These are phyloP conservation scores for Leccinum fallax DNA, from an alignment of 1,284 basidiomycete genomes.

Conservation along the genomic window DNA sequence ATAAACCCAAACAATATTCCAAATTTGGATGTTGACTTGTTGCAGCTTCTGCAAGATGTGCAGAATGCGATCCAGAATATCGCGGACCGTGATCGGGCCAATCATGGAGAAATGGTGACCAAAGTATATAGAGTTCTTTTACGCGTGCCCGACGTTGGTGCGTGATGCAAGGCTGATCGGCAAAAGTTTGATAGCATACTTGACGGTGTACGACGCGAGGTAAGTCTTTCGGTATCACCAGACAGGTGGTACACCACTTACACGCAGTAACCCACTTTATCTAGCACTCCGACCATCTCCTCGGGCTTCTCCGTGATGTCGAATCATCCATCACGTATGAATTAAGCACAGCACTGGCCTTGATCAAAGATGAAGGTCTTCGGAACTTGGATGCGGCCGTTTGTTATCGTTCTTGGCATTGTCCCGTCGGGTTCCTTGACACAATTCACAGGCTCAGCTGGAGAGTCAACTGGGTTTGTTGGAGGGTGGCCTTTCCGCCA, in stretches of 20 bases:
- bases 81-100: conserved; percentile 20
- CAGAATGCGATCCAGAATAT: conserved; percentile 23
- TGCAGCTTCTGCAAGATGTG: conserved; percentile 29
- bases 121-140: conserved; percentile 23
- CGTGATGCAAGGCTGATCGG: conserved; percentile 17
- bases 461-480: conserved; percentile 29
- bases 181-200: conserved; percentile 28
- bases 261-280: neutral
- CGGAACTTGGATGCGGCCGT: conserved; percentile 29
- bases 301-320: conserved; percentile 29
- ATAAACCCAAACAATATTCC: conserved; percentile 2
- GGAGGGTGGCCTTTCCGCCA: conserved; percentile 25
- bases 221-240: conserved; percentile 13
- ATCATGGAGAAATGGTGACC: conserved; percentile 25
- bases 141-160: conserved; percentile 1
- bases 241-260: conserved; percentile 3
- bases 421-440: conserved; percentile 9
- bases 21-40: conserved; percentile 9
- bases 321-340: conserved; percentile 31
- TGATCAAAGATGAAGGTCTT: conserved; percentile 36
- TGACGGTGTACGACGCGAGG: conserved; percentile 26
- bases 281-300: conserved; percentile 33
- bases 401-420: conserved; percentile 12
- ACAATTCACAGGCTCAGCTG: conserved; percentile 28
- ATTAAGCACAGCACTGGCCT: conserved; percentile 24